phyloP scores from a whole-genome alignment of 805 yeast genomes.

The Saccharomycopsis javanensis region DNA sequence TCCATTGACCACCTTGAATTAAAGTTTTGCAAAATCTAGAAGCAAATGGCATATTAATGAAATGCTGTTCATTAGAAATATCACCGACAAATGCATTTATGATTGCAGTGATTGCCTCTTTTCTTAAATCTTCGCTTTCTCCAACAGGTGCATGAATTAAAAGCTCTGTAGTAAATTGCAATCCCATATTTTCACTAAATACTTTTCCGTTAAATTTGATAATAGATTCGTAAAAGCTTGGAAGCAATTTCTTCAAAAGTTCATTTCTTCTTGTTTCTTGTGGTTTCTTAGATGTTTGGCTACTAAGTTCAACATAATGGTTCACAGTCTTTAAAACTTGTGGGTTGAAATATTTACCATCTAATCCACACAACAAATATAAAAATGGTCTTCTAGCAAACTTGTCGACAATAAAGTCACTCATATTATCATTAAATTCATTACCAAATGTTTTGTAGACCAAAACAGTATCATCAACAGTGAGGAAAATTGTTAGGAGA shows the following conservation, averaged over 20 bases:
- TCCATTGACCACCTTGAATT: constrained; percentile 82
- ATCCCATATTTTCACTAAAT: constrained; percentile 63
- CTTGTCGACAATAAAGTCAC: constrained; percentile 54
- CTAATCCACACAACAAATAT: constrained; percentile 68
- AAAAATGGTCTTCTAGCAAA: constrained; percentile 83
- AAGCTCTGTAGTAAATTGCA: constrained; percentile 75
- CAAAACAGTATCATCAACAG: constrained; percentile 89
- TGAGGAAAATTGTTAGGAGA: constrained; percentile 64
- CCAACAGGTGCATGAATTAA: constrained; percentile 42
- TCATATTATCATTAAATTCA: constrained; percentile 42
- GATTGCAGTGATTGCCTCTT: constrained; percentile 41
- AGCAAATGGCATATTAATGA: constrained; percentile 61
- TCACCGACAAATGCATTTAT: constrained; percentile 55
- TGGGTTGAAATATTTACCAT: constrained; percentile 77
- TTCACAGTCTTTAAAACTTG: constrained; percentile 47
- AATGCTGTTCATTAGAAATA: constrained; percentile 54
- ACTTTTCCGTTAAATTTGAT: constrained; percentile 37
- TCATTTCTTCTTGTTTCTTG: constrained; percentile 67
- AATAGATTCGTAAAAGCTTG: constrained; percentile 50
- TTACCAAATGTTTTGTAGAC: constrained; percentile 60
- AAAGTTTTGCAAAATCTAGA: constrained; percentile 65
- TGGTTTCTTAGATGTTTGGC: constrained; percentile 73
- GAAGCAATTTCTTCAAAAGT: constrained; percentile 53
- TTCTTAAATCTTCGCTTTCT: constrained; percentile 33
- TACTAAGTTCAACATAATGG: constrained; percentile 50